Evolutionary conservation across 495 filamentous ascomycete genomes (phyloP).

Genomic region (Hyaloscypha bicolor): DNA sequence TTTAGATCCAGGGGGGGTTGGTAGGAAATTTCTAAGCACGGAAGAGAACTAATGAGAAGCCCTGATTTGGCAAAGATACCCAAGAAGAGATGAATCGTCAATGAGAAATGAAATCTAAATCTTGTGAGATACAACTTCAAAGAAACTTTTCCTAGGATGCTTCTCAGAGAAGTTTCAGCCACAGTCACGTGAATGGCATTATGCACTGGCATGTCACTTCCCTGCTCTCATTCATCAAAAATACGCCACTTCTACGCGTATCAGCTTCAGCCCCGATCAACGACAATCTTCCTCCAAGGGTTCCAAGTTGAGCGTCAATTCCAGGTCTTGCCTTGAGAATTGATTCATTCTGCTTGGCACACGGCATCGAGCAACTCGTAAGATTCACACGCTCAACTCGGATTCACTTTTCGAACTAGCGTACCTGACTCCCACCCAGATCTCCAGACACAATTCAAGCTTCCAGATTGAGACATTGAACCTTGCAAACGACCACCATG

Average conservation of each 20-base stretch:
- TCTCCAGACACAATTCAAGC: neutral
- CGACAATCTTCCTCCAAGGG: neutral
- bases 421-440: neutral
- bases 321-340: slow-evolving; percentile 6
- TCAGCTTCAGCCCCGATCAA: neutral
- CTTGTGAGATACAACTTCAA: neutral
- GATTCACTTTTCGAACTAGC: neutral
- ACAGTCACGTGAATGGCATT: slow-evolving; percentile 1
- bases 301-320: neutral
- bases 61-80: too few relatives aligned
- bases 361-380: neutral
- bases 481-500: slow-evolving; percentile 22
- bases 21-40: too few relatives aligned
- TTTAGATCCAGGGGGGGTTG: too few relatives aligned
- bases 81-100: too few relatives aligned
- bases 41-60: too few relatives aligned
- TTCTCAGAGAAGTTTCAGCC: neutral
- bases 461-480: neutral
- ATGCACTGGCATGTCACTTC: slow-evolving; percentile 20
- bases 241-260: neutral
- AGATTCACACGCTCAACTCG: neutral
- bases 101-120: too few relatives aligned
- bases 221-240: slow-evolving; percentile 11
- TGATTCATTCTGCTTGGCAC: neutral
- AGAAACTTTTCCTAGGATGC: too few relatives aligned